Conservation (phyloP, 2,329 filamentous ascomycete genomes). For the Pestalotiopsis sp. region DNA sequence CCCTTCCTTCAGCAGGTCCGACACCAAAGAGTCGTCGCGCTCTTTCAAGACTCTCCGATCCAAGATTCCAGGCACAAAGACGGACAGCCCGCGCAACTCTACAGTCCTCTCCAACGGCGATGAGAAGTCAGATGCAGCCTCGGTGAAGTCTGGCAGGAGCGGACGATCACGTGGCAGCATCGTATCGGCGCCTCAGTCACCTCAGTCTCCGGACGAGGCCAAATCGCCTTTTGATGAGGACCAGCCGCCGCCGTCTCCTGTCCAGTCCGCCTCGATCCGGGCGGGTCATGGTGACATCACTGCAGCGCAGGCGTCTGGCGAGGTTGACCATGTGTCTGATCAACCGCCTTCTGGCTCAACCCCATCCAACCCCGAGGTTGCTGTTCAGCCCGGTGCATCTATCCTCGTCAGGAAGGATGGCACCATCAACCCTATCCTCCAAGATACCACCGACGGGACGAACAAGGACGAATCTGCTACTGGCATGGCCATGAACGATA, state of each 20-base stretch:
- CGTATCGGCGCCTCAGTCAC: constrained; percentile 43
- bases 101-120: constrained; percentile 65
- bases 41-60: constrained; percentile 84
- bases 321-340: constrained; percentile 94
- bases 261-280: constrained; percentile 73
- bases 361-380: constrained; percentile 53
- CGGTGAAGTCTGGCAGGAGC: constrained; percentile 70
- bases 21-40: constrained; percentile 88
- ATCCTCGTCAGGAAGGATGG: constrained; percentile 84
- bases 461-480: constrained; percentile 43
- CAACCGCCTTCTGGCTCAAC: constrained; percentile 72
- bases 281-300: constrained; percentile 75
- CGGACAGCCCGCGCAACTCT: constrained; percentile 81
- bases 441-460: constrained; percentile 41
- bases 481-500: constrained; percentile 79
- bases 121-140: constrained; percentile 73
- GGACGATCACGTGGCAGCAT: constrained; percentile 49
- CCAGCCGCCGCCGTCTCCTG: constrained; percentile 79
- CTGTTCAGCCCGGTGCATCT: constrained; percentile 76
- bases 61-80: constrained; percentile 79
- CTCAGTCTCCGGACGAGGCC: constrained; percentile 37
- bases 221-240: constrained; percentile 48
- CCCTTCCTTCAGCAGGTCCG: constrained; percentile 87
- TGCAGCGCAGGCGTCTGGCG: constrained; percentile 80
- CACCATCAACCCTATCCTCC: constrained; percentile 63